Evolutionary conservation across 805 yeast genomes (phyloP).

Genomic region (Clavispora phyllophila): DNA sequence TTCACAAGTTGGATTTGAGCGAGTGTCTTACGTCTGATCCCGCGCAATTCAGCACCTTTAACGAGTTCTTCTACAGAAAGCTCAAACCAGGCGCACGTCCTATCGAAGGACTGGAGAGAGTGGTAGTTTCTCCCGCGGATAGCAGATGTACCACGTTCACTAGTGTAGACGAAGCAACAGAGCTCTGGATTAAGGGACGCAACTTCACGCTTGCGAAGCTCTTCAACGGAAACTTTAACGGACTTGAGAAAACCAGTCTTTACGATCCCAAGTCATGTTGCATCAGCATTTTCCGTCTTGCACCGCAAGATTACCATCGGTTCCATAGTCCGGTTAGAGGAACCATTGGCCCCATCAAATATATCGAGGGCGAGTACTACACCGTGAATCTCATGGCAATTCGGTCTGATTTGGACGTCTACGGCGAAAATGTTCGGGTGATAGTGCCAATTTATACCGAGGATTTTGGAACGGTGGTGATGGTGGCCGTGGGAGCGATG

Average conservation of each 20-base stretch:
- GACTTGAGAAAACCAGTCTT: conserved; percentile 35
- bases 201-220: conserved; percentile 65
- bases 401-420: conserved; percentile 81
- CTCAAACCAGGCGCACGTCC: conserved; percentile 68
- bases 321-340: conserved; percentile 90
- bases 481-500: conserved; percentile 94
- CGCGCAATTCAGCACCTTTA: conserved; percentile 60
- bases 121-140: conserved; percentile 80
- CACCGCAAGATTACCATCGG: conserved; percentile 96
- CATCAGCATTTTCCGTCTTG: conserved; percentile 77
- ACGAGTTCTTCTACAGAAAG: conserved; percentile 82
- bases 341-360: conserved; percentile 54
- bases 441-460: conserved; percentile 71
- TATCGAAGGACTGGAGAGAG: conserved; percentile 52
- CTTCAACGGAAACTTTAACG: conserved; percentile 42
- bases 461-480: conserved; percentile 71
- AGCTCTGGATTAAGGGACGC: conserved; percentile 86
- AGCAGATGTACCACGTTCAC: conserved; percentile 73
- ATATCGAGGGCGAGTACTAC: conserved; percentile 84
- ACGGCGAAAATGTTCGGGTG: conserved; percentile 83
- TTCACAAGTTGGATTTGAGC: conserved; percentile 71
- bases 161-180: conserved; percentile 55
- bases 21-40: conserved; percentile 56
- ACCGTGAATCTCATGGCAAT: conserved; percentile 98
- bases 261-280: conserved; percentile 44